Evolutionary conservation across 1,284 basidiomycete species (phyloP), one percentile per base, ranked within the genome.

Genomic region (Fomitiporia mediterranea): DNA sequence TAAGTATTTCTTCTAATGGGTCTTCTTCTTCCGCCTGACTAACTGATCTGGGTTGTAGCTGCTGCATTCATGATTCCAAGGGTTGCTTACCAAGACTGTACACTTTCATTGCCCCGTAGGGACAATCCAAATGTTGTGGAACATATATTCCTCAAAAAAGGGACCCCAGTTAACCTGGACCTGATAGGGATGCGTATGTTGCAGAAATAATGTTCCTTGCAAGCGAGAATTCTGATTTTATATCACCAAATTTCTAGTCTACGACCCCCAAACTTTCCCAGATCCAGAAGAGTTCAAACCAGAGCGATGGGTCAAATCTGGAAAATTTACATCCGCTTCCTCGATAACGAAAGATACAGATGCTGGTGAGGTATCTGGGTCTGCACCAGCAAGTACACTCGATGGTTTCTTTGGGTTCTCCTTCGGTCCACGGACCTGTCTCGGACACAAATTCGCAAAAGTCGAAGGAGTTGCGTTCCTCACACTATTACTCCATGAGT

Each of bases 381-480:
- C 53, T 15, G 47, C 15, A 23, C 43, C 32, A 17, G 28, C 32
- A 28, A 57, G 23, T 46, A 54, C 56, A 28, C 47, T 39, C 32
- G 61, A 64, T 7, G 55, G 56, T 3, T 59, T 59, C 39, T 32
- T 51, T 15, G 52, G 60, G 7, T 65, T 65, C 40, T 60, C 61
- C 8, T 50, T 50, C 11, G 63, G 63, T 2, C 57, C 62, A 3
- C 56, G 62, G 9, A 47, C 56, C 11, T 64, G 62, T 40, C 21
- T 62, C 19, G 62, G 61, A 3, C 53, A 55, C 43, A 62, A 60
- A 48, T 64, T 57, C 42, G 59, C 56, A n/a, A 51, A 55, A 47
- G 55, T 54, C 21, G 59, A 62, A 42, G 59, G 34, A 11, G 53
- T 58, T 4, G 52, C 53, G 21, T 61, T 37, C 38, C 35, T 62